These are phyloP conservation scores for Auricularia sp. DNA, from an alignment of 768 basidiomycete species.

Conservation along the genomic window DNA sequence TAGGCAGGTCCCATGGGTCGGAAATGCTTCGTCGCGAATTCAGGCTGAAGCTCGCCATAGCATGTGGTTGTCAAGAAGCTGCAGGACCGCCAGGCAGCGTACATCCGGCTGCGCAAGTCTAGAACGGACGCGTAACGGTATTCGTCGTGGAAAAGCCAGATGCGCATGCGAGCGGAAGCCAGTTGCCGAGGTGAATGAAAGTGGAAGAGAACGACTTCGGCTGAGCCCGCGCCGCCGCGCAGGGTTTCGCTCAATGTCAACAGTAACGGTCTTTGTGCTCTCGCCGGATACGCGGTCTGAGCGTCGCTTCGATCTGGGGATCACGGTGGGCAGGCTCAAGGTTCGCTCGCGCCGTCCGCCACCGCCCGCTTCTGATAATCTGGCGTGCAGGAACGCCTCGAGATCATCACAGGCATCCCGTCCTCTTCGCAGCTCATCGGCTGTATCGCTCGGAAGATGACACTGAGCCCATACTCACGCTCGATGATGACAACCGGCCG, in stretches of 20 bases:
- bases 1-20: no score
- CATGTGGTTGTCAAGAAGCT: no score
- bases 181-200: no score
- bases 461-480: slow-evolving; percentile 30
- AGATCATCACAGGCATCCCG: slow-evolving; percentile 86
- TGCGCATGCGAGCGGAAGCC: no score
- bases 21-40: no score
- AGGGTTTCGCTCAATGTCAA: slow-evolving; percentile 8
- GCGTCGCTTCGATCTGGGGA: slow-evolving; percentile 66
- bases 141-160: no score
- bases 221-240: no score
- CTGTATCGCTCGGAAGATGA: slow-evolving; percentile 51
- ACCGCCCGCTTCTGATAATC: background rate
- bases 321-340: slow-evolving; percentile 75
- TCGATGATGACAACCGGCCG: slow-evolving; percentile 57
- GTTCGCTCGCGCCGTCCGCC: slow-evolving; percentile 28
- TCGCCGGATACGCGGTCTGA: slow-evolving; percentile 90
- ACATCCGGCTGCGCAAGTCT: no score
- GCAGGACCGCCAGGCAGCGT: no score
- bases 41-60: no score
- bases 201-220: no score
- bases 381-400: slow-evolving; percentile 56
- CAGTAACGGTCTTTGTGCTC: slow-evolving; percentile 63
- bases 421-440: slow-evolving; percentile 59
- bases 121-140: no score